Conservation (phyloP, 2,329 filamentous ascomycete species). For the Myriosclerotinia duriaeana region DNA sequence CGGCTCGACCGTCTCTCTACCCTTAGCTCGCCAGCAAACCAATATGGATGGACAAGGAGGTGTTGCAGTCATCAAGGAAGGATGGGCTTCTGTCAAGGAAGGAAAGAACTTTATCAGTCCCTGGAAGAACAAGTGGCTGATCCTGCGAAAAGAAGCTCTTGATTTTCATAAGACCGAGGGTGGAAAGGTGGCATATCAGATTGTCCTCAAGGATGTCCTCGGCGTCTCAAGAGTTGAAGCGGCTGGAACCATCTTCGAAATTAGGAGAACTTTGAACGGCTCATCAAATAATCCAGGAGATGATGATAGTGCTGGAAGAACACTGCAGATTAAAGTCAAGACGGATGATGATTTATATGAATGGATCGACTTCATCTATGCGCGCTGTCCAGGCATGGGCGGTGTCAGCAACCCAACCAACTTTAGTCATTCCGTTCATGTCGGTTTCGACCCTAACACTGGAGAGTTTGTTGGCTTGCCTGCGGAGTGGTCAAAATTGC, state of each 20-base stretch:
- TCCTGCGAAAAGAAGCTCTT: slow-evolving; percentile 86
- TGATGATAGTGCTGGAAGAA: slow-evolving; percentile 72
- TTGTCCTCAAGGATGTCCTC: slow-evolving; percentile 82
- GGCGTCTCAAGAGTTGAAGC: slow-evolving; percentile 90
- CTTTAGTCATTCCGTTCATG: slow-evolving; percentile 95
- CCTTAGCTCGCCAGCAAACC: slow-evolving; percentile 59
- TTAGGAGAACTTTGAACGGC: slow-evolving; percentile 72
- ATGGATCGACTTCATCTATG: slow-evolving; percentile 98
- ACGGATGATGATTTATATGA: slow-evolving; percentile 96
- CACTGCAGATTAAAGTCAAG: slow-evolving; percentile 90
- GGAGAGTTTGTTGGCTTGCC: slow-evolving; percentile 94
- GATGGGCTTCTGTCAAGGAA: slow-evolving; percentile 85
- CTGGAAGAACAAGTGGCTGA: slow-evolving; percentile 90
- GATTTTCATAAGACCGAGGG: slow-evolving; percentile 93
- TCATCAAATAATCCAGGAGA: slow-evolving; percentile 70
- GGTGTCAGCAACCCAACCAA: slow-evolving; percentile 98
- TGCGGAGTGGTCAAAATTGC: slow-evolving; percentile 92
- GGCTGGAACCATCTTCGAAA: slow-evolving; percentile 89
- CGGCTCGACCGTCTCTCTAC: slow-evolving; percentile 70
- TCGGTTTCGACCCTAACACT: slow-evolving; percentile 93
- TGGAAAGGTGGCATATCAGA: slow-evolving; percentile 81
- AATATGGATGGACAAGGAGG: slow-evolving; percentile 64
- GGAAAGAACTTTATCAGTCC: slow-evolving; percentile 79
- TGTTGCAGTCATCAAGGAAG: slow-evolving; percentile 75
- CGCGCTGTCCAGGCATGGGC: slow-evolving; percentile 93